Conservation (phyloP, 768 basidiomycete genomes). For the Amylocystis lapponica region DNA sequence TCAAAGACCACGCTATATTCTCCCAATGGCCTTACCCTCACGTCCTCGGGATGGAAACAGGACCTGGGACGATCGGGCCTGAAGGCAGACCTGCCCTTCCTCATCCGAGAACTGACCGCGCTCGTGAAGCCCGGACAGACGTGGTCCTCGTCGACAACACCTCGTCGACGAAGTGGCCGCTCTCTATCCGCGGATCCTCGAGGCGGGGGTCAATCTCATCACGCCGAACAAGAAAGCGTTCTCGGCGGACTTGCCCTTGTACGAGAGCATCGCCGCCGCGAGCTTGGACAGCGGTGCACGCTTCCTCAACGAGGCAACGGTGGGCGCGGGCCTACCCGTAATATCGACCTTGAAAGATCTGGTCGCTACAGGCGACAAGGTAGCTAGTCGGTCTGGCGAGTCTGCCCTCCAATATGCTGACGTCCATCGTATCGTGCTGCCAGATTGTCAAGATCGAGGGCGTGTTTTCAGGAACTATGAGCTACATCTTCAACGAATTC, state of each 20-base stretch:
- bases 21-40: slow-evolving; percentile 38
- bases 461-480: slow-evolving; percentile 95
- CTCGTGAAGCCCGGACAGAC: slow-evolving; percentile 41
- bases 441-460: slow-evolving; percentile 76
- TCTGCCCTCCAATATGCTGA: not conserved
- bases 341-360: slow-evolving; percentile 90
- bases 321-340: slow-evolving; percentile 93
- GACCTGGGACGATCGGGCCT: slow-evolving; percentile 43
- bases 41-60: slow-evolving; percentile 36
- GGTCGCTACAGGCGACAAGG: slow-evolving; percentile 88
- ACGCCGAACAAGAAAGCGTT: slow-evolving; percentile 99
- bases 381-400: slow-evolving; percentile 22
- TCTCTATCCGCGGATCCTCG: slow-evolving; percentile 76
- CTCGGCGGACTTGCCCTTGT: slow-evolving; percentile 65
- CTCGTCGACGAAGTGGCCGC: slow-evolving; percentile 73
- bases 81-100: slow-evolving; percentile 35
- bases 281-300: slow-evolving; percentile 55
- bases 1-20: slow-evolving; percentile 57
- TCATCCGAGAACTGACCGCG: slow-evolving; percentile 37
- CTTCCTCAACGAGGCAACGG: slow-evolving; percentile 84
- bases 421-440: not conserved
- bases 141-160: slow-evolving; percentile 90
- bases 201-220: slow-evolving; percentile 76
- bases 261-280: slow-evolving; percentile 59
- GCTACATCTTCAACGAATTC: slow-evolving; percentile 98